phyloP scores from a whole-genome alignment of 352 stramenopile species.

The Phytopythium cucurbitacearum region DNA sequence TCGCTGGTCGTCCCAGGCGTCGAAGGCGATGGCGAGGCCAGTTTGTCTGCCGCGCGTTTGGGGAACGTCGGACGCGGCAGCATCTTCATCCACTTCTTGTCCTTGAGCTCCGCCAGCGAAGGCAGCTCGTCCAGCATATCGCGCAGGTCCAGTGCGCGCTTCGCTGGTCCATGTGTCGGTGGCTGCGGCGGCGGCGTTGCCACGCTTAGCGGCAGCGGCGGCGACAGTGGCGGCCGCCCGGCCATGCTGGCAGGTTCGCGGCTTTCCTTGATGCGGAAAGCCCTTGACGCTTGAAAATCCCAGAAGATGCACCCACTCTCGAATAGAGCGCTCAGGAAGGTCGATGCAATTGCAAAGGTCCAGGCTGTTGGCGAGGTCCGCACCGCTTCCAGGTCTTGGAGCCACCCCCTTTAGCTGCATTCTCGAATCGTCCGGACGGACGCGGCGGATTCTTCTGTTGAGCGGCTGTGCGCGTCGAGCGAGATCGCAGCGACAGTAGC shows the following conservation, averaged over 20 bases:
- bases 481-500: too few species aligned
- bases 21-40: slow-evolving; percentile 1
- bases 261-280: too few species aligned
- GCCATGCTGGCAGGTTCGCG: not conserved
- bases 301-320: not conserved
- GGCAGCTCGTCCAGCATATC: slow-evolving; percentile 66
- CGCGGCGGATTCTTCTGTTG: not conserved
- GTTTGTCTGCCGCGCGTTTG: slow-evolving; percentile 14
- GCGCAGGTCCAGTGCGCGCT: slow-evolving; percentile 32
- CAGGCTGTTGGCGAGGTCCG: not conserved
- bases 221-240: slow-evolving; percentile 8
- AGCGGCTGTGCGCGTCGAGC: not conserved
- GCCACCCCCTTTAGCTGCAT: not conserved
- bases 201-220: slow-evolving; percentile 12
- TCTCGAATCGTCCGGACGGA: not conserved
- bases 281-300: too few species aligned
- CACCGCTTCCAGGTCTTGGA: slow-evolving; percentile 2
- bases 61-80: slow-evolving; percentile 37
- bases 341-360: not conserved
- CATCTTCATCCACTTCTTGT: slow-evolving; percentile 63
- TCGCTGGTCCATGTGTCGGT: slow-evolving; percentile 4
- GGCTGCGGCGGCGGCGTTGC: slow-evolving; percentile 17
- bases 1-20: slow-evolving; percentile 15
- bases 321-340: slow-evolving; percentile 1
- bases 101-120: slow-evolving; percentile 46